Percentiles rank a stretch among this genome's conserved stretches.
Evolutionary conservation across 2,329 filamentous ascomycete species (phyloP).

Genomic region (Calycina herbarum): DNA sequence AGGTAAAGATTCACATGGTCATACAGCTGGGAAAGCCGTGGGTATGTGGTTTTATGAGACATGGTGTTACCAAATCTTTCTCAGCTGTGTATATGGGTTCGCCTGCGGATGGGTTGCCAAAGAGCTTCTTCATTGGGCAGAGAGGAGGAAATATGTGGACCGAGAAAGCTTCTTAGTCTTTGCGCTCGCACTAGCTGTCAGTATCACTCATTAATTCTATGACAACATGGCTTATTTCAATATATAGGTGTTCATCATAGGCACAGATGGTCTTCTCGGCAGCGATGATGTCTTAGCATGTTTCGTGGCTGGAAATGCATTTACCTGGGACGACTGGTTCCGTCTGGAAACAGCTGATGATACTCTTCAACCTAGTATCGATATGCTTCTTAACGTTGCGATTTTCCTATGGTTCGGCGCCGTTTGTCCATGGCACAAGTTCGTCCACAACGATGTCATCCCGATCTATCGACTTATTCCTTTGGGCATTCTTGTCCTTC

Average conservation of each 20-base stretch:
- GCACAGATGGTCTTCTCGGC: conserved; percentile 81
- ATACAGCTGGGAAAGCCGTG: conserved; percentile 60
- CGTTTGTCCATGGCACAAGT: conserved; percentile 74
- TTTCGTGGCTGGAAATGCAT: conserved; percentile 84
- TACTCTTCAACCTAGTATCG: conserved; percentile 82
- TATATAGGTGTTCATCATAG: conserved; percentile 68
- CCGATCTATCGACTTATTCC: conserved; percentile 69
- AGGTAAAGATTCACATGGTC: conserved; percentile 59
- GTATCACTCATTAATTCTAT: neutral
- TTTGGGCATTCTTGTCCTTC: conserved; percentile 70
- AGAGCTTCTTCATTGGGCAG: conserved; percentile 71
- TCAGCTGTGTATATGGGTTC: conserved; percentile 74
- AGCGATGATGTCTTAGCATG: conserved; percentile 87
- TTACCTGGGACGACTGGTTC: conserved; percentile 92
- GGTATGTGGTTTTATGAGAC: conserved; percentile 80
- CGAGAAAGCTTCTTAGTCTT: conserved; percentile 23
- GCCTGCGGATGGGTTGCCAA: conserved; percentile 66
- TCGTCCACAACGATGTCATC: conserved; percentile 59
- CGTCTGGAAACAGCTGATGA: conserved; percentile 71
- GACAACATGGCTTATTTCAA: neutral
- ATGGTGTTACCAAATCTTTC: conserved; percentile 74
- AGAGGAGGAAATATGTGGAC: conserved; percentile 60
- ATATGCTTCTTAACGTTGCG: conserved; percentile 84
- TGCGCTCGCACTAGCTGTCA: conserved; percentile 68
- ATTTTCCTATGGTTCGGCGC: conserved; percentile 90